Conservation (phyloP, 2,329 filamentous ascomycete species). For the Aspergillus tubingensis region DNA sequence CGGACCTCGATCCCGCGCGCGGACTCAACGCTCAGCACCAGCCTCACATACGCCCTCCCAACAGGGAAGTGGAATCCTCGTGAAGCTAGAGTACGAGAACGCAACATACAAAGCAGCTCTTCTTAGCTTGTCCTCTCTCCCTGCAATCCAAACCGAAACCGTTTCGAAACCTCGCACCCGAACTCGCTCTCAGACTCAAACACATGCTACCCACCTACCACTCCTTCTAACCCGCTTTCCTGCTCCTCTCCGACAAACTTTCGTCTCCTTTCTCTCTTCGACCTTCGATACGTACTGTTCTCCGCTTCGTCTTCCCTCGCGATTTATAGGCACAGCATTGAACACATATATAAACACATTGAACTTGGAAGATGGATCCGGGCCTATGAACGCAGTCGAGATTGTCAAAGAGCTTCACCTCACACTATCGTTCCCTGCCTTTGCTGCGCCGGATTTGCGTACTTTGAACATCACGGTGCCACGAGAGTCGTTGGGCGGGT, state of each 20-base stretch:
- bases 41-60: background rate
- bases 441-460: slow-evolving; percentile 37
- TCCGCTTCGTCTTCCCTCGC: slow-evolving; percentile 46
- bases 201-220: slow-evolving; percentile 50
- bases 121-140: slow-evolving; percentile 37
- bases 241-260: slow-evolving; percentile 49
- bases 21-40: background rate
- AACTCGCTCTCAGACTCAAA: slow-evolving; percentile 1
- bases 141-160: background rate
- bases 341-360: slow-evolving; percentile 39
- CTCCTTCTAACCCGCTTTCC: slow-evolving; percentile 55
- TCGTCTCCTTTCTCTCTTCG: slow-evolving; percentile 52
- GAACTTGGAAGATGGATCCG: background rate
- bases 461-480: slow-evolving; percentile 39
- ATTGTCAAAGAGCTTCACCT: slow-evolving; percentile 43
- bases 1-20: background rate
- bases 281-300: slow-evolving; percentile 55
- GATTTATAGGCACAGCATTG: slow-evolving; percentile 48
- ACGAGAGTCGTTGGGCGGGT: slow-evolving; percentile 27
- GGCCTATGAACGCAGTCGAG: slow-evolving; percentile 27
- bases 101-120: slow-evolving; percentile 54
- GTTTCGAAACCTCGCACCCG: background rate
- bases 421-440: slow-evolving; percentile 40
- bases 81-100: slow-evolving; percentile 54
- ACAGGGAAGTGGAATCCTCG: slow-evolving; percentile 44